Evolutionary conservation across 2,329 filamentous ascomycete genomes (phyloP), one percentile per base, ranked within the genome.

Genomic region (Xylariales sp.): DNA sequence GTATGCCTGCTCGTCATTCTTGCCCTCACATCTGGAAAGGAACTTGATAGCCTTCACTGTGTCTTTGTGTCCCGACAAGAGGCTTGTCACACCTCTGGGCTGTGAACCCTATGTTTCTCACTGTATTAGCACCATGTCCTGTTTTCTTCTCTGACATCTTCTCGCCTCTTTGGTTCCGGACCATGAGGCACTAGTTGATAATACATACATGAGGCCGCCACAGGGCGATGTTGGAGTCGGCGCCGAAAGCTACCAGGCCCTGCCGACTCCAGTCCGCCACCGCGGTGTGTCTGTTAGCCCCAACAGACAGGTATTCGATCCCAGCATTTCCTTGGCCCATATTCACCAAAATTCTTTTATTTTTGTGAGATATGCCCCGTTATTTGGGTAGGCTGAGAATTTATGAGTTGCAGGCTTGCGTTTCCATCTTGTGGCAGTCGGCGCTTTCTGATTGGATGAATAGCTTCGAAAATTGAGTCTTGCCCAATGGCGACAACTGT

Each of bases 271-370:
- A 99, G 81, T 98, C 95, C 34, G 95, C 94, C 34, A 93, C 92
- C 16, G 91, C 90, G 18, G 95, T 92, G 75, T 98, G 93, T 74
- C 95, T 87, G 80, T 98, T 99, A 54, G 93, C 95, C 68, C 96
- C 96, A 70, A 91, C 89, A 54, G 93, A 90, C 72, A 96, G 79
- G 72, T 89, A 89, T 69, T 84, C 81, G 71, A 82, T 76, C 34
- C 79, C 79, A 34, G 84, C 72, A 18, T 56, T 71, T 45, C 66
- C 68, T 58, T 68, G 67, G 39, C 69, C 61, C 75, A 76, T 76
- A 41, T 61, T 59, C 49, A 41, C 50, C 14, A n/a, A n/a, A 48
- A 67, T 68, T 59, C 36, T 30, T 36, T 45, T 34, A 9, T 36
- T 52, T 50, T 3, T n/a, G 18, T 14, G 16, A 7, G 36, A 36